phyloP scores from a whole-genome alignment of 1,284 basidiomycete species.

The Sanghuangporus baumii region DNA sequence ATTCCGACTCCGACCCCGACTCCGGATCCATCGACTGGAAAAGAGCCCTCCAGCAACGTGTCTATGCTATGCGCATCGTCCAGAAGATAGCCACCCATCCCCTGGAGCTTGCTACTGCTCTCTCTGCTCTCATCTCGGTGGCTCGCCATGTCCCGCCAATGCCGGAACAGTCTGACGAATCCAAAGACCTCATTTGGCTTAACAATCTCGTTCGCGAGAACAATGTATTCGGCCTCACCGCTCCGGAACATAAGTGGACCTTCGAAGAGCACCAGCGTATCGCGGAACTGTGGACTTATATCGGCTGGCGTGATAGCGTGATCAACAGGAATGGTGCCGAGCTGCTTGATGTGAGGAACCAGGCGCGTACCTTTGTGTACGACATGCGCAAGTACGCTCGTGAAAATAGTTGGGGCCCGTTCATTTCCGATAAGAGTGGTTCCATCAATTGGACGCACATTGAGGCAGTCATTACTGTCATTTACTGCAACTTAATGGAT shows the following conservation, averaged over 20 bases:
- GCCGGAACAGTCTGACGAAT: conserved; percentile 20
- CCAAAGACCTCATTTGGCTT: conserved; percentile 17
- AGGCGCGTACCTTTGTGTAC: conserved; percentile 53
- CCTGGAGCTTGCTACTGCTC: conserved; percentile 30
- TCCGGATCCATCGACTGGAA: conserved; percentile 24
- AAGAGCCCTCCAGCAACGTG: conserved; percentile 28
- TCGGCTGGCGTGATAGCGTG: conserved; percentile 14
- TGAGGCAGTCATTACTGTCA: conserved; percentile 51
- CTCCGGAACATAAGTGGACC: conserved; percentile 7
- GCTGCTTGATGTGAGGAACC: conserved; percentile 31
- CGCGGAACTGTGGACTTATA: conserved; percentile 16
- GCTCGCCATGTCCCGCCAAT: conserved; percentile 36
- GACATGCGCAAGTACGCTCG: conserved; percentile 52
- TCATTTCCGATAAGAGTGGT: conserved; percentile 23
- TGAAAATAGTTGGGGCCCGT: conserved; percentile 54
- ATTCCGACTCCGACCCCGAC: neutral
- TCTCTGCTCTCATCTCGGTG: conserved; percentile 39
- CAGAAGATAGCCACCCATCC: conserved; percentile 18
- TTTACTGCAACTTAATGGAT: conserved; percentile 53
- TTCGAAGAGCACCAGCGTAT: conserved; percentile 26
- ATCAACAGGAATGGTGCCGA: neutral
- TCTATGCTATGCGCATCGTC: conserved; percentile 25
- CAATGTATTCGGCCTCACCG: conserved; percentile 24
- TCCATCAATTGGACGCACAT: conserved; percentile 58
- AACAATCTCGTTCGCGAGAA: conserved; percentile 5